Percentiles rank a stretch among this genome's conserved stretches.
Evolutionary conservation across 176 grass and related monocot genomes (phyloP).

Genomic region (Lolium perenne): DNA sequence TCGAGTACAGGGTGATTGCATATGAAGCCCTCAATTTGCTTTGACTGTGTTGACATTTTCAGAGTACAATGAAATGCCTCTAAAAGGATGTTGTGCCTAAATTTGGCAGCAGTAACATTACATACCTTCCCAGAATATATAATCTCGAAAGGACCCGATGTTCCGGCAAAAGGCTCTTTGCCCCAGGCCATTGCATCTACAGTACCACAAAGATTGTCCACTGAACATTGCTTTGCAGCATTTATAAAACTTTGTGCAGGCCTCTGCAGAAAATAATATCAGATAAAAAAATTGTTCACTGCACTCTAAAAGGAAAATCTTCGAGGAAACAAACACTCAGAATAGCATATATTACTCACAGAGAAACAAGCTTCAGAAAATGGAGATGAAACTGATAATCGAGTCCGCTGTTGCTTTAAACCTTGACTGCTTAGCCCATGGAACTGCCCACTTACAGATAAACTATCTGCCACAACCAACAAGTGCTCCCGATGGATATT

Average conservation of each 20-base stretch:
- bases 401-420: conserved; percentile 66
- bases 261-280: conserved; percentile 59
- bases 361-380: conserved; percentile 95
- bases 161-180: conserved; percentile 77
- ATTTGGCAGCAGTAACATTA: conserved; percentile 28
- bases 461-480: conserved; percentile 66
- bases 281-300: conserved; percentile 34
- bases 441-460: conserved; percentile 81
- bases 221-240: conserved; percentile 77
- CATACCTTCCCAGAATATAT: conserved; percentile 68
- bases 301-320: conserved; percentile 35
- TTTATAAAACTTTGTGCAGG: conserved; percentile 79
- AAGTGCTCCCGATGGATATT: conserved; percentile 68
- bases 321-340: conserved; percentile 18
- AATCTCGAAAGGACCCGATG: conserved; percentile 83
- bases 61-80: not conserved
- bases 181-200: conserved; percentile 89
- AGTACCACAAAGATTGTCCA: conserved; percentile 77
- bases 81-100: conserved; percentile 25
- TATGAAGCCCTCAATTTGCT: conserved; percentile 30
- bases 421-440: conserved; percentile 78
- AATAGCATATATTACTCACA: conserved; percentile 63
- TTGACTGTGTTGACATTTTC: not conserved
- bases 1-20: not conserved
- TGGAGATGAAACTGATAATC: conserved; percentile 73